phyloP scores from a whole-genome alignment of 768 basidiomycete genomes.

The Leucosporidium creatinivorum region DNA sequence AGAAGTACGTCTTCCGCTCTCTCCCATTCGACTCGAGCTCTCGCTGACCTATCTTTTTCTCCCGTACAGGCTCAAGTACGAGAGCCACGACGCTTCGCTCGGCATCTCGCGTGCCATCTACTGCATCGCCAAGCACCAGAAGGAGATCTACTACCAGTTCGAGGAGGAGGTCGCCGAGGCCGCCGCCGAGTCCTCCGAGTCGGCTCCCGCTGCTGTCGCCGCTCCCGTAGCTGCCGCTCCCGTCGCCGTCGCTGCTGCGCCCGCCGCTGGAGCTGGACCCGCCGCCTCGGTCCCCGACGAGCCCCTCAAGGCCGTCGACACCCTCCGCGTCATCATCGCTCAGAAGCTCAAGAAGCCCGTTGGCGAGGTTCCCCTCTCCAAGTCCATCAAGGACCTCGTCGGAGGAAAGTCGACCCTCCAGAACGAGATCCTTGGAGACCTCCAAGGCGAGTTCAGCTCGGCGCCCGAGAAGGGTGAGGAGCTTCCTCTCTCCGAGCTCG shows the following conservation, averaged over 20 bases:
- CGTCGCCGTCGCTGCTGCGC: constrained; percentile 42
- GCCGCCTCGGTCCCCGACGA: constrained; percentile 76
- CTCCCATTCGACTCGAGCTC: constrained; percentile 33
- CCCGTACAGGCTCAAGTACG: constrained; percentile 59
- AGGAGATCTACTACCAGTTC: constrained; percentile 96
- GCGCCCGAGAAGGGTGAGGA: constrained; percentile 99
- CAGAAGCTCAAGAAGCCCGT: constrained; percentile 97
- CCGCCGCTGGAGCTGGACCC: constrained; percentile 48
- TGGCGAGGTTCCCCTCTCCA: constrained; percentile 77
- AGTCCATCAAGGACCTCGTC: constrained; percentile 96
- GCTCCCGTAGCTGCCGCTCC: constrained; percentile 45
- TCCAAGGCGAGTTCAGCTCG: constrained; percentile 87
- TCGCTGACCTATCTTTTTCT: background rate
- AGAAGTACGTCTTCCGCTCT: constrained; percentile 52
- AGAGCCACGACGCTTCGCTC: constrained; percentile 75
- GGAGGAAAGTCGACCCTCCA: constrained; percentile 98
- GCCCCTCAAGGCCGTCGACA: constrained; percentile 83
- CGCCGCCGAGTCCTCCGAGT: constrained; percentile 39
- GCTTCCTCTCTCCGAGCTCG: constrained; percentile 89
- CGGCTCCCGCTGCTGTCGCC: constrained; percentile 45
- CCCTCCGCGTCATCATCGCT: constrained; percentile 78
- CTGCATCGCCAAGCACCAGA: constrained; percentile 89
- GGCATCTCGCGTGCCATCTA: constrained; percentile 70
- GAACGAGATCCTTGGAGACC: constrained; percentile 95
- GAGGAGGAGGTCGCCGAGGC: constrained; percentile 68